A percentile compares a stretch with the other conserved stretches of the same genome.
Evolutionary conservation across 2,329 filamentous ascomycete species (phyloP).

Genomic region (Pseudocercospora cruenta): DNA sequence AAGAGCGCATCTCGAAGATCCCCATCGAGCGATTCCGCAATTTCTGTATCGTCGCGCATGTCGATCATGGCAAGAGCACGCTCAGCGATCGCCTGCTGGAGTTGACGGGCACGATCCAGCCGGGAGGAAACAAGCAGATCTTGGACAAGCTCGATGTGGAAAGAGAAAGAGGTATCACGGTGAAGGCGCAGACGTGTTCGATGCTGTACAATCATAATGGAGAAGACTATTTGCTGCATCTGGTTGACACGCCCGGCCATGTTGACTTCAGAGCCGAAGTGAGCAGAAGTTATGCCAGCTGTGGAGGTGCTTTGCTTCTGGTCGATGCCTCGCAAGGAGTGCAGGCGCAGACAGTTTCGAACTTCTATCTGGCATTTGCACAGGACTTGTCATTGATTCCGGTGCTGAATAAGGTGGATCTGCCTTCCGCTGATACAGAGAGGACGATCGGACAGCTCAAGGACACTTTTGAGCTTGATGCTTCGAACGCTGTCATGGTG

Average conservation of each 20-base stretch:
- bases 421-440: slow-evolving; percentile 84
- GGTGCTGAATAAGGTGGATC: slow-evolving; percentile 95
- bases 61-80: slow-evolving; percentile 98
- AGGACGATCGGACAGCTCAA: slow-evolving; percentile 85
- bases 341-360: slow-evolving; percentile 96
- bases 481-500: slow-evolving; percentile 73
- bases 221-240: slow-evolving; percentile 86
- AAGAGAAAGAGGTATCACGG: slow-evolving; percentile 92
- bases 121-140: slow-evolving; percentile 89
- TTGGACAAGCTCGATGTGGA: slow-evolving; percentile 97
- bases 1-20: slow-evolving; percentile 70
- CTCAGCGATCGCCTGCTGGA: slow-evolving; percentile 91
- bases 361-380: slow-evolving; percentile 96
- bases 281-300: slow-evolving; percentile 92
- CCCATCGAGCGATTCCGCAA: slow-evolving; percentile 83
- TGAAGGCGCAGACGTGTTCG: slow-evolving; percentile 97
- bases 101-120: slow-evolving; percentile 87
- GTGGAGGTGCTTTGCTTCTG: slow-evolving; percentile 86
- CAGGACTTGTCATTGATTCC: slow-evolving; percentile 86
- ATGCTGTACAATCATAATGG: slow-evolving; percentile 92
- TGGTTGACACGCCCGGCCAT: slow-evolving; percentile 96
- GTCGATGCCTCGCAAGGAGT: slow-evolving; percentile 97
- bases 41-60: slow-evolving; percentile 98
- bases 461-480: slow-evolving; percentile 83
- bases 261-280: slow-evolving; percentile 98